Percentiles rank a stretch among this genome's conserved stretches.
Evolutionary conservation across 2,329 filamentous ascomycete genomes (phyloP).

Genomic region (Lanzia echinophila): DNA sequence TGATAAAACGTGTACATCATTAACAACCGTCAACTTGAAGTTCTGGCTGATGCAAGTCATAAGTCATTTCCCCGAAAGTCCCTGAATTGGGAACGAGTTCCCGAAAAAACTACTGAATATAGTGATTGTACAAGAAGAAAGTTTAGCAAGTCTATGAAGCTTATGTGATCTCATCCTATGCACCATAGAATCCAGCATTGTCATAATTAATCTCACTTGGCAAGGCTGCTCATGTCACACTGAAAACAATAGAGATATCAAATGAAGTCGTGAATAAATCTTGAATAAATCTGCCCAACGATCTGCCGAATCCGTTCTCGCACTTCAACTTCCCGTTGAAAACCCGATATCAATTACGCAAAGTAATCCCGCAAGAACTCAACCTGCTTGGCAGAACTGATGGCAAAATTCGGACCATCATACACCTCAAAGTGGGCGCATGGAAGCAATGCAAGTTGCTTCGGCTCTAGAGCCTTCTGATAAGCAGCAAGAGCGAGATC

Average conservation of each 20-base stretch:
- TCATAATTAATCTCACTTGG: neutral
- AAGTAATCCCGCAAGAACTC: conserved; percentile 24
- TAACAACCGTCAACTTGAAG: too few species aligned
- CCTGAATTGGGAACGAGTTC: too few species aligned
- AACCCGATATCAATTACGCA: conserved; percentile 3
- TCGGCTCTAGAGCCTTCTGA: conserved; percentile 34
- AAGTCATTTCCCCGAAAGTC: too few species aligned
- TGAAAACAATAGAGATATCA: neutral
- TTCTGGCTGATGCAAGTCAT: too few species aligned
- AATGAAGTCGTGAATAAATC: neutral
- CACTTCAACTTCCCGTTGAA: neutral
- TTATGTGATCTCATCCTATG: too few species aligned
- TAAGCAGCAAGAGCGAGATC: conserved; percentile 33
- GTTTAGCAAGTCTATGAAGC: too few species aligned
- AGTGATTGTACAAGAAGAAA: too few species aligned
- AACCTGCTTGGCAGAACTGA: conserved; percentile 33
- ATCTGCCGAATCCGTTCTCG: neutral
- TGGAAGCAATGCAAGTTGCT: conserved; percentile 32
- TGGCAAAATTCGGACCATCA: conserved; percentile 25
- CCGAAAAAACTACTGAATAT: too few species aligned
- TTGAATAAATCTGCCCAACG: too few species aligned
- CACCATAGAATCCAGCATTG: too few species aligned
- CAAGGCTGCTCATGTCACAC: neutral
- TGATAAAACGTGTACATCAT: too few species aligned
- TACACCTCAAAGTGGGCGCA: conserved; percentile 38